Evolutionary conservation across 2,329 filamentous ascomycete genomes (phyloP).

Genomic region (Ascochyta clinopodiicola): DNA sequence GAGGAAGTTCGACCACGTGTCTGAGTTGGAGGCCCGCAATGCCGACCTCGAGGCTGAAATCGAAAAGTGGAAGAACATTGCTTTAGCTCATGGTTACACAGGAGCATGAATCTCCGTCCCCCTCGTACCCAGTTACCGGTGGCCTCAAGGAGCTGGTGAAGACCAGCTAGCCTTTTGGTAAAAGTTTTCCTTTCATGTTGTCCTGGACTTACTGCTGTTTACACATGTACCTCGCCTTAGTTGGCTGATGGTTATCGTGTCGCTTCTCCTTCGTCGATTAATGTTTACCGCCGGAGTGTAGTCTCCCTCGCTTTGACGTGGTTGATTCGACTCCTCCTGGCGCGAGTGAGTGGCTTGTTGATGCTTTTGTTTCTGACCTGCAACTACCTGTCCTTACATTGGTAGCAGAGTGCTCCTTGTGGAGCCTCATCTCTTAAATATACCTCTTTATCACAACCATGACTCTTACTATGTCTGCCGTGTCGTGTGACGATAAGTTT

Average conservation of each 20-base stretch:
- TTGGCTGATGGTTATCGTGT: conserved; percentile 19
- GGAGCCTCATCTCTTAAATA: conserved; percentile 9
- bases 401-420: background rate
- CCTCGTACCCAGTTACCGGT: conserved; percentile 37
- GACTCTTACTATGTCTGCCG: background rate
- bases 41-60: conserved; percentile 66
- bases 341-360: conserved; percentile 25
- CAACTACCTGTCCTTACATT: conserved; percentile 3
- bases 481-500: too few relatives aligned
- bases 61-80: conserved; percentile 52
- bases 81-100: conserved; percentile 47
- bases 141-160: conserved; percentile 48
- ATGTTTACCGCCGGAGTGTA: conserved; percentile 39
- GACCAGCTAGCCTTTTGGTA: conserved; percentile 35
- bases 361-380: background rate
- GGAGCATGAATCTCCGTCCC: conserved; percentile 43
- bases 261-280: conserved; percentile 18
- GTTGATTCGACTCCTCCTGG: conserved; percentile 49
- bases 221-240: conserved; percentile 18
- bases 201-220: conserved; percentile 12
- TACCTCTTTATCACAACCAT: conserved; percentile 1
- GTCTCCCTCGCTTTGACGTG: conserved; percentile 38
- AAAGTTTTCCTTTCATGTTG: conserved; percentile 32
- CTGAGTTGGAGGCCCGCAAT: conserved; percentile 77
- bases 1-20: conserved; percentile 79